A percentile compares a stretch with the other conserved stretches of the same genome.
Conservation (phyloP, 805 yeast species). For the Alloascoidea africana region DNA sequence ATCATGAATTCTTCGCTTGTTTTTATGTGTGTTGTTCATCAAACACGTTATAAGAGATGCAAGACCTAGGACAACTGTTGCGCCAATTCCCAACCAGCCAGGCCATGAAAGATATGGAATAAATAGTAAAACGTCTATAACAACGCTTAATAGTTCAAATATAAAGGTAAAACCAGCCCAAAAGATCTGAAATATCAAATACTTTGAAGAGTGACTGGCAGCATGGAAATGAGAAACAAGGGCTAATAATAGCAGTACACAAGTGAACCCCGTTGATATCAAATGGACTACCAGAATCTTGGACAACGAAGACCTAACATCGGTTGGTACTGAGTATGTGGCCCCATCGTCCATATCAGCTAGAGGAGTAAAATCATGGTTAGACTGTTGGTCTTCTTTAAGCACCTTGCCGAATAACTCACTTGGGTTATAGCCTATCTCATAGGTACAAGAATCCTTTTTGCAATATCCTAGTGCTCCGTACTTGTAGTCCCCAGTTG, state of each 20-base stretch:
- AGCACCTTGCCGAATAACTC: no score
- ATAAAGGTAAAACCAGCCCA: conserved; percentile 57
- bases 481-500: conserved; percentile 31
- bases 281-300: conserved; percentile 54
- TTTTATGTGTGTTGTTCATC: conserved; percentile 42
- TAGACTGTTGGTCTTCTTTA: no score
- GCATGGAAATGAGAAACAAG: conserved; percentile 23
- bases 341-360: conserved; percentile 17
- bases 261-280: conserved; percentile 40
- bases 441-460: conserved; percentile 22
- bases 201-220: conserved; percentile 22
- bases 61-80: conserved; percentile 49
- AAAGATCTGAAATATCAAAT: conserved; percentile 34
- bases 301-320: conserved; percentile 42
- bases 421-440: conserved; percentile 27
- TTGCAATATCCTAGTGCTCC: conserved; percentile 64
- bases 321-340: conserved; percentile 38
- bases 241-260: conserved; percentile 26
- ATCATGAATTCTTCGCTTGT: background rate
- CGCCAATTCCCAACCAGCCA: conserved; percentile 71
- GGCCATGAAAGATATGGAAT: conserved; percentile 62
- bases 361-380: no score
- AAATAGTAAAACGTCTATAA: conserved; percentile 72
- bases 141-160: conserved; percentile 53
- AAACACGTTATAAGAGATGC: conserved; percentile 55